phyloP scores from a whole-genome alignment of 345 rosid genomes.

The Salix udensis region DNA sequence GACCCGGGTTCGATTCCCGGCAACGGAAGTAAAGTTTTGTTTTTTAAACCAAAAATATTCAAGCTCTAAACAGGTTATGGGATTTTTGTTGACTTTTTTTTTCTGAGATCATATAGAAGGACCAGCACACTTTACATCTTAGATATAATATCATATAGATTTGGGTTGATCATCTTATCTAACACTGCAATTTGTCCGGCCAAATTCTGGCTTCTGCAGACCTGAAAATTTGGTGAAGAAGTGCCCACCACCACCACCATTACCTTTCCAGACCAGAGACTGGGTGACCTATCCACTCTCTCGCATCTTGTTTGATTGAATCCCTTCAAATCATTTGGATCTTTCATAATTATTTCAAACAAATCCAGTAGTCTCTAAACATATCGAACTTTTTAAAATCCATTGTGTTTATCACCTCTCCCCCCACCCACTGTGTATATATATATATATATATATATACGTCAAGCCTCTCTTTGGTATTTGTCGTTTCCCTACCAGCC shows the following conservation, averaged over 20 bases:
- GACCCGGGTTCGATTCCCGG: constrained; percentile 98
- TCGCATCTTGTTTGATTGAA: not conserved
- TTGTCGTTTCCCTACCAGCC: constrained; percentile 25
- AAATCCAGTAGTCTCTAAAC: not conserved
- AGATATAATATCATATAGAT: too few relatives aligned
- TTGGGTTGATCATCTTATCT: not conserved
- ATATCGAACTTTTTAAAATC: not conserved
- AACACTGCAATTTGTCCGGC: not conserved
- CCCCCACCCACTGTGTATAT: not conserved
- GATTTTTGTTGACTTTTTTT: too few relatives aligned
- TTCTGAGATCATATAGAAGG: too few relatives aligned
- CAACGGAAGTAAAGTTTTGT: constrained; percentile 39
- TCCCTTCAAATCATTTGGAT: not conserved
- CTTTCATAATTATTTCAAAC: constrained; percentile 1
- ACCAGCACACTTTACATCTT: too few relatives aligned
- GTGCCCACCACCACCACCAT: constrained; percentile 15
- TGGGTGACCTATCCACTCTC: too few relatives aligned
- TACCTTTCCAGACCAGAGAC: not conserved
- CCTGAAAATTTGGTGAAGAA: not conserved
- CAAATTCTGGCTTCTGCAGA: not conserved
- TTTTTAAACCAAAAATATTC: too few relatives aligned
- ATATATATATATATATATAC: not conserved
- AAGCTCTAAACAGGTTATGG: not conserved
- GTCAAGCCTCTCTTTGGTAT: not conserved
- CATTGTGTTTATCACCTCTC: not conserved